Base-by-base conservation (phyloP, 306 rosid species). In the Prunus salicina region DNA sequence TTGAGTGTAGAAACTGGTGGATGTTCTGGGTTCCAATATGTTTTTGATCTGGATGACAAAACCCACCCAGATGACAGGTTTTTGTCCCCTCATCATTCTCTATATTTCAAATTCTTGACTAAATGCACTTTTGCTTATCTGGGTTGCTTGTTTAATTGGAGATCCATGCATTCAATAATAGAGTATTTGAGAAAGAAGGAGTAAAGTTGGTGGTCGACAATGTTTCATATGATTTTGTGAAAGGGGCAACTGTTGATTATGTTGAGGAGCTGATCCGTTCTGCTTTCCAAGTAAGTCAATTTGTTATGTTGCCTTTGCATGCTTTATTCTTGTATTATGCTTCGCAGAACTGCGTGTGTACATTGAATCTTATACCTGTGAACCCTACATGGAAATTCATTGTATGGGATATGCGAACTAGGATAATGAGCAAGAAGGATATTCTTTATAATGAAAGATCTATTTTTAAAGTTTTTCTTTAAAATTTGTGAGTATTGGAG, bases 21-120 rank as follows among this genome's bases (percentile, higher is more conserved):
- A 19, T 95, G 99, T 85, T 92, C 99, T 58, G 99, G 99, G n/a
- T 95, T 95, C 76, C 97, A 92, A 76, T 92, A 95, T 83, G 96
- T 88, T 68, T 95, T 95, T 69, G 69, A 92, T 85, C 85, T 95
- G 71, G 97, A 92, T 56, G 87, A 87, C 76, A 84, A 75, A 87
- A 53, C 86, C 50, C 87, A 74, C 76, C 80, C 96, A 24, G 97
- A 95, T 47, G 98, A 95, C 74, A 92, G 95, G 97, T 95, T 24
- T 45, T 32, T 68, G 11, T 13, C 16, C 15, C 13, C 27, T 4
- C 49, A 24, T 25, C 43, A 7, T 67, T 55, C 57, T 20, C 57
- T 20, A 12, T 64, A 24, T 43, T 50, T 63, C 47, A 15, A 27
- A 9, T 32, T 79, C 28, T 56, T 72, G 46, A 46, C 30, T 11